A percentile compares a stretch with the other conserved stretches of the same genome.
phyloP scores from a whole-genome alignment of 139 green algal species.

The Haematococcus sp. region DNA sequence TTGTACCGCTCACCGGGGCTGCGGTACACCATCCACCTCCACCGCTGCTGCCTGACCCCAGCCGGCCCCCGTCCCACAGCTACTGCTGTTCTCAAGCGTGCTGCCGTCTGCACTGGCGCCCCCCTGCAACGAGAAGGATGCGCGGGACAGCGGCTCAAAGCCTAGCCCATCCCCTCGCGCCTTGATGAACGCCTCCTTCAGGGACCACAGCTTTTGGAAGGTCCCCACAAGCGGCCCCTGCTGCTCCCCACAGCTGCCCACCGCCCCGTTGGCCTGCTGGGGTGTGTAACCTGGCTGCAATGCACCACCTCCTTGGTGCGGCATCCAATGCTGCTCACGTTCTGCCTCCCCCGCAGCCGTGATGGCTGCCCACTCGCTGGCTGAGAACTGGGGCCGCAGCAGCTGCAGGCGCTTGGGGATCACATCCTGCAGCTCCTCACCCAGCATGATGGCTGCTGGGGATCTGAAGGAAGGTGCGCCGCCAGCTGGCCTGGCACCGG shows the following conservation, averaged over 20 bases:
- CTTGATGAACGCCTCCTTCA: conserved; percentile 48
- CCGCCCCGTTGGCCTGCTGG: conserved; percentile 12
- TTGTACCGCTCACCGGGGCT: neutral
- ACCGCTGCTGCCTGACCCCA: neutral
- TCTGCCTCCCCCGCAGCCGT: too few relatives aligned
- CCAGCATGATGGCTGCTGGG: neutral
- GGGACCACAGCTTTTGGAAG: conserved; percentile 37
- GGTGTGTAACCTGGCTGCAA: too few relatives aligned
- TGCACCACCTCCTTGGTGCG: too few relatives aligned
- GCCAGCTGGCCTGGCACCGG: neutral
- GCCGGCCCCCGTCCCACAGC: neutral
- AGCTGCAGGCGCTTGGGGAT: neutral
- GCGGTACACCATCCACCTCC: conserved; percentile 2
- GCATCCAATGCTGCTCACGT: too few relatives aligned
- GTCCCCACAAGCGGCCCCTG: conserved; percentile 9
- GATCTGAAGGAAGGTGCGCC: neutral
- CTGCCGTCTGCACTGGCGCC: neutral
- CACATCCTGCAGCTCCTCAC: neutral
- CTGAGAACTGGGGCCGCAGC: neutral
- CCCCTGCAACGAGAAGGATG: conserved; percentile 18
- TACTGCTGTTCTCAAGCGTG: too few relatives aligned
- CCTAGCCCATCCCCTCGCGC: conserved; percentile 42
- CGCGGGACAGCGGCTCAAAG: conserved; percentile 36
- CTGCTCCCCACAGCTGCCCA: neutral
- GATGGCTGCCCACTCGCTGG: too few relatives aligned